Evolutionary conservation across 352 stramenopile genomes (phyloP).

Genomic region (Phytophthora sansomeana): DNA sequence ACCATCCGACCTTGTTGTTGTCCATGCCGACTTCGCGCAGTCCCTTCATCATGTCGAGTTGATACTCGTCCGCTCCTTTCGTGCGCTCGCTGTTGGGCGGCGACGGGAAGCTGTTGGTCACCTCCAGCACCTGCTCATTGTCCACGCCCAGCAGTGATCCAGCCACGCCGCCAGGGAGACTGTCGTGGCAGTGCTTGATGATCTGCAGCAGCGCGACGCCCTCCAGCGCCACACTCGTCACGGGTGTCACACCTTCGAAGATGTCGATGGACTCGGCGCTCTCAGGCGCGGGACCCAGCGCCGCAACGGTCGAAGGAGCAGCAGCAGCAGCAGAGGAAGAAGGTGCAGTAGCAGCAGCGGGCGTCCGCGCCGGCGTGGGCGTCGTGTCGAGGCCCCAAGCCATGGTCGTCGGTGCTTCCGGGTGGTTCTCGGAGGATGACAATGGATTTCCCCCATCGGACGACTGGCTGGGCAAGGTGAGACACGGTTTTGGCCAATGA

Average conservation of each 20-base stretch:
- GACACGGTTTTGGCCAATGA: conserved; percentile 54
- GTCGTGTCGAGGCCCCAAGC: conserved; percentile 70
- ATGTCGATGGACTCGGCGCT: conserved; percentile 66
- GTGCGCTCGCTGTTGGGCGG: conserved; percentile 84
- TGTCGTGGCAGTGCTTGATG: conserved; percentile 99
- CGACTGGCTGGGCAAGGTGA: conserved; percentile 62
- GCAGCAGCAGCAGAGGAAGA: neutral
- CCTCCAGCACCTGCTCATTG: conserved; percentile 92
- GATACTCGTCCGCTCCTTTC: conserved; percentile 93
- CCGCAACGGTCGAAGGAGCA: conserved; percentile 4
- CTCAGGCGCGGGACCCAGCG: conserved; percentile 36
- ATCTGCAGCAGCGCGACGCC: conserved; percentile 93
- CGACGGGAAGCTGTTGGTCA: conserved; percentile 98
- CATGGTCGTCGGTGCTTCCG: conserved; percentile 44
- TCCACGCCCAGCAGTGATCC: conserved; percentile 97
- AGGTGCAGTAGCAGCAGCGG: conserved; percentile 20
- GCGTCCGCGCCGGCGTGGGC: conserved; percentile 33
- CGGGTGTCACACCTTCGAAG: conserved; percentile 72
- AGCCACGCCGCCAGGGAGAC: conserved; percentile 92
- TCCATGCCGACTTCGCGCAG: conserved; percentile 98
- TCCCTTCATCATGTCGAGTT: conserved; percentile 99
- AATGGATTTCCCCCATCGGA: conserved; percentile 31
- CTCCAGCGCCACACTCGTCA: conserved; percentile 79
- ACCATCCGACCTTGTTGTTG: conserved; percentile 99
- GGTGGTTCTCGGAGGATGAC: conserved; percentile 16